Percentiles rank a stretch among this genome's conserved stretches.
phyloP scores from a whole-genome alignment of 371 early-diverging fungal species.

The Mortierella sp. region DNA sequence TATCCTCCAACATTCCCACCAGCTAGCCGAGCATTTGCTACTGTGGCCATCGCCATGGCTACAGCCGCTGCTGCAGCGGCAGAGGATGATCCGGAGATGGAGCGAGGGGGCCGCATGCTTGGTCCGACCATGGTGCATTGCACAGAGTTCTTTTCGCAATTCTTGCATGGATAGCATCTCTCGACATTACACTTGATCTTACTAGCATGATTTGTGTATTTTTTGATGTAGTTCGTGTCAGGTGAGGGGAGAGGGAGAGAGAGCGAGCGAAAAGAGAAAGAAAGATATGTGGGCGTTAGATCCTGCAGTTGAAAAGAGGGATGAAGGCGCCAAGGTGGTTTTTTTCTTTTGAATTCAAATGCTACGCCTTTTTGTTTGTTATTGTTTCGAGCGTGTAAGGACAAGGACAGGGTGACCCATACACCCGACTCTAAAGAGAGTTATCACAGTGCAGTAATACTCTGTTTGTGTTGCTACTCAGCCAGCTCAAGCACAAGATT shows the following conservation, averaged over 20 bases:
- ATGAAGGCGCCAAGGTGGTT: neutral
- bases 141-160: constrained; percentile 48
- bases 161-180: constrained; percentile 45
- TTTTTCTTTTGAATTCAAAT: neutral
- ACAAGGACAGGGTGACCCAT: neutral
- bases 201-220: constrained; percentile 10
- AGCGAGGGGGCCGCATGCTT: constrained; percentile 49
- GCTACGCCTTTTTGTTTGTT: neutral
- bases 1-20: constrained; percentile 8
- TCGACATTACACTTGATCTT: constrained; percentile 56
- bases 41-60: constrained; percentile 50
- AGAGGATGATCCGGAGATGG: constrained; percentile 47
- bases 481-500: neutral
- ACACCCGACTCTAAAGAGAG: too few relatives aligned
- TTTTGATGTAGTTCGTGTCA: neutral
- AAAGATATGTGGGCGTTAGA: neutral
- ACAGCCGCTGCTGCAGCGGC: constrained; percentile 55
- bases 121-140: constrained; percentile 54
- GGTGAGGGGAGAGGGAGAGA: constrained; percentile 1
- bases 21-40: constrained; percentile 24
- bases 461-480: too few relatives aligned
- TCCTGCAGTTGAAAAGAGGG: neutral
- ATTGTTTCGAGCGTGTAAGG: neutral
- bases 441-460: too few relatives aligned
- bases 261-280: neutral